A percentile compares a stretch with the other conserved stretches of the same genome.
Evolutionary conservation across 2,329 filamentous ascomycete species (phyloP).

Genomic region (Penicillium sp.): DNA sequence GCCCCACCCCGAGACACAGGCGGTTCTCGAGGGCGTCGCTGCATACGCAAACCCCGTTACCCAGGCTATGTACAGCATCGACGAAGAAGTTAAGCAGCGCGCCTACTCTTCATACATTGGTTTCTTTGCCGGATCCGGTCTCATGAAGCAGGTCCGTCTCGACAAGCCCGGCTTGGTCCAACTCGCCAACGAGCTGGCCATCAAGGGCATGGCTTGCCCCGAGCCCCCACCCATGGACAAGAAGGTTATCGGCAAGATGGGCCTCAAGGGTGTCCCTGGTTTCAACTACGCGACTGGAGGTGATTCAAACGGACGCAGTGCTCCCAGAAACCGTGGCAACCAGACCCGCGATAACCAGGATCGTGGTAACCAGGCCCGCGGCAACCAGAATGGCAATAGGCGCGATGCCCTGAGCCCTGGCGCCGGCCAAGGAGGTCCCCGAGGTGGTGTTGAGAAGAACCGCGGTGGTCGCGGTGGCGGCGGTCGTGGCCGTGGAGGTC

Average conservation of each 20-base stretch:
- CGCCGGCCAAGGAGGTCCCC: constrained; percentile 27
- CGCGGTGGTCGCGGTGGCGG: constrained; percentile 27
- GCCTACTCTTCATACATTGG: constrained; percentile 47
- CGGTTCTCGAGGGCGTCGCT: constrained; percentile 46
- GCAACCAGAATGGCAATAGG: constrained; percentile 18
- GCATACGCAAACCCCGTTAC: constrained; percentile 40
- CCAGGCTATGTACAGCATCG: constrained; percentile 37
- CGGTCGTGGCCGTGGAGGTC: constrained; percentile 23
- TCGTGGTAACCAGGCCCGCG: too few relatives aligned
- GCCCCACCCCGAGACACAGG: constrained; percentile 51
- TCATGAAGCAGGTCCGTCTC: constrained; percentile 40
- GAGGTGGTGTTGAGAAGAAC: constrained; percentile 31
- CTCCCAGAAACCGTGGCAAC: constrained; percentile 20
- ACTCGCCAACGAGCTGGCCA: constrained; percentile 46
- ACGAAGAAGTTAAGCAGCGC: constrained; percentile 42
- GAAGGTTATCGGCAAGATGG: constrained; percentile 49
- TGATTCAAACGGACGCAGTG: constrained; percentile 19
- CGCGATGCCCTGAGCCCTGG: constrained; percentile 36
- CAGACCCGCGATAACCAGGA: background rate
- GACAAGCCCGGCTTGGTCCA: constrained; percentile 43
- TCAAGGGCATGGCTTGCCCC: constrained; percentile 45
- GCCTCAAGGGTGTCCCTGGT: constrained; percentile 46
- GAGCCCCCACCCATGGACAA: constrained; percentile 48
- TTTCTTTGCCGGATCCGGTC: constrained; percentile 43
- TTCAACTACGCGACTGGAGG: constrained; percentile 38